phyloP scores from a whole-genome alignment of 2,329 filamentous ascomycete genomes.

The Pezizomycotina sp. region DNA sequence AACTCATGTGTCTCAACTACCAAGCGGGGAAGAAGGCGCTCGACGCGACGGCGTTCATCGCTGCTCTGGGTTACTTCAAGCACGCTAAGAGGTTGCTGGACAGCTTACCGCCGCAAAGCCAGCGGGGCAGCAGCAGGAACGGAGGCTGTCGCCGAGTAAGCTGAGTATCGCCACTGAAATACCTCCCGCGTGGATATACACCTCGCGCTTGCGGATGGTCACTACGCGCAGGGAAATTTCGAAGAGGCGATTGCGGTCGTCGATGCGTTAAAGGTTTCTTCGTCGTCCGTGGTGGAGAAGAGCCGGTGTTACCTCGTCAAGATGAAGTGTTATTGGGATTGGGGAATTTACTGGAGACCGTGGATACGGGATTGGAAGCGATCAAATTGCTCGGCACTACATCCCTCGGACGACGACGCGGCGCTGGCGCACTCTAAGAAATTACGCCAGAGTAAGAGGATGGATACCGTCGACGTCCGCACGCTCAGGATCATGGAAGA shows the following conservation, averaged over 20 bases:
- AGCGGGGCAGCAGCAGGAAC: conserved; percentile 21
- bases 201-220: conserved; percentile 23
- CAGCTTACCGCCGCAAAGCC: no score
- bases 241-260: conserved; percentile 22
- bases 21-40: conserved; percentile 24
- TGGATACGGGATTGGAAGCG: conserved; percentile 24
- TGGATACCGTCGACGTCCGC: conserved; percentile 23
- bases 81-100: conserved; percentile 23
- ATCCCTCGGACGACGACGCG: conserved; percentile 22
- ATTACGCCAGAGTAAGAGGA: conserved; percentile 21
- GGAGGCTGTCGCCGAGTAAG: conserved; percentile 6
- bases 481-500: conserved; percentile 23
- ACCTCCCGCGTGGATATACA: conserved; percentile 25
- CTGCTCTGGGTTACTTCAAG: conserved; percentile 23
- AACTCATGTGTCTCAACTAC: conserved; percentile 24
- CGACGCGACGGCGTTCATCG: conserved; percentile 24
- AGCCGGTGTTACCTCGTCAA: conserved; percentile 24
- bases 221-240: conserved; percentile 24
- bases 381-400: conserved; percentile 23
- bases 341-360: no score
- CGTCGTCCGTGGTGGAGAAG: conserved; percentile 23
- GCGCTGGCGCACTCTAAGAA: conserved; percentile 21
- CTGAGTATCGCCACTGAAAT: conserved; percentile 6
- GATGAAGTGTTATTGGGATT: conserved; percentile 26
- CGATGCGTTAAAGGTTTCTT: conserved; percentile 22